phyloP scores from a whole-genome alignment of 306 rosid species.

The Citrullus amarus region DNA sequence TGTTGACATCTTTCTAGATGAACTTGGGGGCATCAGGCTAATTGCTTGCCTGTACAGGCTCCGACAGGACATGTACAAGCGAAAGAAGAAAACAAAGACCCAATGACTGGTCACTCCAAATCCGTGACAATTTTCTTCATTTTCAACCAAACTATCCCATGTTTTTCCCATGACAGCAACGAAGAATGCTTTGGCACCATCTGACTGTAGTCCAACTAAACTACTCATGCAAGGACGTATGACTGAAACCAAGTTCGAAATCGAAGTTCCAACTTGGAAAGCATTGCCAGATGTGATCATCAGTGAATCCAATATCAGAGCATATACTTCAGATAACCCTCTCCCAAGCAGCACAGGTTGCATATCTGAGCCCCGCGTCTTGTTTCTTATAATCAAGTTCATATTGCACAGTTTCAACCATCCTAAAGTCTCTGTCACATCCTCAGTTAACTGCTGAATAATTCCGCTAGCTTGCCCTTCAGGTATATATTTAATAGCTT shows the following conservation, averaged over 20 bases:
- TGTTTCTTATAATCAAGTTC: conserved; percentile 16
- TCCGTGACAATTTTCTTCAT: conserved; percentile 27
- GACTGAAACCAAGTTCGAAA: conserved; percentile 42
- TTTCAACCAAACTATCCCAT: conserved; percentile 22
- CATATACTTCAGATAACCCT: conserved; percentile 68
- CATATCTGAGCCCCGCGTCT: conserved; percentile 22
- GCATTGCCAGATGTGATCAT: conserved; percentile 61
- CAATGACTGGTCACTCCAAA: conserved; percentile 49
- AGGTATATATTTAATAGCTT: conserved; percentile 55
- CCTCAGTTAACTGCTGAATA: conserved; percentile 42
- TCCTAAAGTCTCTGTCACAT: conserved; percentile 51
- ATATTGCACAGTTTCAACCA: conserved; percentile 47
- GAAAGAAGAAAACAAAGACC: conserved; percentile 68
- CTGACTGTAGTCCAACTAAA: conserved; percentile 46
- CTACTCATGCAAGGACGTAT: conserved; percentile 51
- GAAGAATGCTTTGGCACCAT: conserved; percentile 44
- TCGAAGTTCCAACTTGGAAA: conserved; percentile 42
- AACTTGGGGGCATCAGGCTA: conserved; percentile 52
- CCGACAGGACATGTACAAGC: conserved; percentile 56
- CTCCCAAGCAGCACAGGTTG: conserved; percentile 58
- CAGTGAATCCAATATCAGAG: conserved; percentile 51
- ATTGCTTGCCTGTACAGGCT: conserved; percentile 56
- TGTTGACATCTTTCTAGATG: conserved; percentile 55
- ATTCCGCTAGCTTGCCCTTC: conserved; percentile 78
- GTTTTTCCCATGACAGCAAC: conserved; percentile 29